Evolutionary conservation across 1,139 yeast species (phyloP).

Genomic region (Hemisphaericaspora lyxosophila): DNA sequence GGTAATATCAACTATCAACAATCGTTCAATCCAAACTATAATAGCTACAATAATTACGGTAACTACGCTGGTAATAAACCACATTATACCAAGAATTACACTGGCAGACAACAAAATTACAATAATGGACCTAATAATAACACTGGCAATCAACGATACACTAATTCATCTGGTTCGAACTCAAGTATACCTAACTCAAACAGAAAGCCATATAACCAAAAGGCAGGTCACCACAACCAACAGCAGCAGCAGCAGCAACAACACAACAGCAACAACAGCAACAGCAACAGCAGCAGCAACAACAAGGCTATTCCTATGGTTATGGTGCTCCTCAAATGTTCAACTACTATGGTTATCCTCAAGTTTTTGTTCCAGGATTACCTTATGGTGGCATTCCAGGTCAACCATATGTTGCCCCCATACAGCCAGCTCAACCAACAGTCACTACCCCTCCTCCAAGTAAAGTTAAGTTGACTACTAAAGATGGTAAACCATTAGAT

Average conservation of each 20-base stretch:
- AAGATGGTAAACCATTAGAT: conserved; percentile 48
- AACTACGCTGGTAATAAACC: conserved; percentile 4
- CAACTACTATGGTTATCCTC: conserved; percentile 21
- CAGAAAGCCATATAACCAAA: conserved; percentile 19
- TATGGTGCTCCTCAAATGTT: conserved; percentile 17
- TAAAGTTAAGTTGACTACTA: conserved; percentile 42
- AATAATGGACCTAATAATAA: conserved; percentile 7
- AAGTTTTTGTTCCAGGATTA: conserved; percentile 16
- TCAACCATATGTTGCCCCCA: conserved; percentile 9
- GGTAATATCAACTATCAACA: conserved; percentile 9
- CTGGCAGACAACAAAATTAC: conserved; percentile 12
- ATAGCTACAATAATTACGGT: conserved; percentile 6
- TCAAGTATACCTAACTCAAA: conserved; percentile 10
- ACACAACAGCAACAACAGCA: conserved; percentile 10
- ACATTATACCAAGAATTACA: conserved; percentile 11
- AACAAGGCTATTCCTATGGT: conserved; percentile 19
- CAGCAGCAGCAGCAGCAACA: conserved; percentile 12
- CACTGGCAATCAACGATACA: conserved; percentile 12
- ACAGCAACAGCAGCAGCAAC: conserved; percentile 14
- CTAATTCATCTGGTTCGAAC: conserved; percentile 8
- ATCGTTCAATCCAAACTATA: conserved; percentile 4
- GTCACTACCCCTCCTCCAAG: conserved; percentile 19
- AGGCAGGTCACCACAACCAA: conserved; percentile 17
- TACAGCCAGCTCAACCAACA: conserved; percentile 14
- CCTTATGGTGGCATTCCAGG: conserved; percentile 14